phyloP scores from a whole-genome alignment of 805 yeast genomes.

The Hagleromyces aurorensis region DNA sequence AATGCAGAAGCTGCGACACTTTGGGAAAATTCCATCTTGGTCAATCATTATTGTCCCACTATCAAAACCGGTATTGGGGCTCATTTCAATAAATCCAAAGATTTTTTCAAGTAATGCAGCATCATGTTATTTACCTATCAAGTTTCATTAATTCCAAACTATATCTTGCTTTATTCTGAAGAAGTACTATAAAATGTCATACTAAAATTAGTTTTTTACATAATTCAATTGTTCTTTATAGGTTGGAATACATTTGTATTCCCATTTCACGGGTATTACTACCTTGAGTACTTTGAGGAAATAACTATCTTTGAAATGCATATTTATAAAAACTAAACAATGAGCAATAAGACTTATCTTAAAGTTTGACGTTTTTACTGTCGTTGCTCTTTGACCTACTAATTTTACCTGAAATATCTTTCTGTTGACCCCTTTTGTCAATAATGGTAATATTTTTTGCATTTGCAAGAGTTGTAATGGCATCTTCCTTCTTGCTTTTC shows the following conservation, averaged over 20 bases:
- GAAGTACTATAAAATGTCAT: no score
- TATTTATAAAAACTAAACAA: conserved; percentile 2
- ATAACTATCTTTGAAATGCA: no score
- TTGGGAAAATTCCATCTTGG: conserved; percentile 79
- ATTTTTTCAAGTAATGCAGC: conserved; percentile 10
- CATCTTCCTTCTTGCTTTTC: conserved; percentile 51
- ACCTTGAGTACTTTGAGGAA: no score
- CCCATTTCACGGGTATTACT: no score
- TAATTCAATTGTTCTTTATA: no score
- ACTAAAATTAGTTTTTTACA: no score
- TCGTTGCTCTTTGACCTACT: conserved; percentile 22
- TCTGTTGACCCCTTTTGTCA: conserved; percentile 65
- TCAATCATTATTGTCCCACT: conserved; percentile 75
- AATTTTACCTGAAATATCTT: conserved; percentile 63
- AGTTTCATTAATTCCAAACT: neutral
- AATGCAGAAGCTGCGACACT: conserved; percentile 84
- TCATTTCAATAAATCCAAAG: conserved; percentile 32
- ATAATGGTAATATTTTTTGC: conserved; percentile 74
- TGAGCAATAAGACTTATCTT: neutral
- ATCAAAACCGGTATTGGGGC: conserved; percentile 60
- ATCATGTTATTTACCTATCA: neutral
- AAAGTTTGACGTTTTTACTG: conserved; percentile 4
- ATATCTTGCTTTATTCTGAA: conserved; percentile 2
- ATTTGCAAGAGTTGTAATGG: conserved; percentile 60
- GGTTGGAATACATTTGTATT: no score